phyloP scores from a whole-genome alignment of 2,329 filamentous ascomycete genomes.

The Colletotrichum somersetense region DNA sequence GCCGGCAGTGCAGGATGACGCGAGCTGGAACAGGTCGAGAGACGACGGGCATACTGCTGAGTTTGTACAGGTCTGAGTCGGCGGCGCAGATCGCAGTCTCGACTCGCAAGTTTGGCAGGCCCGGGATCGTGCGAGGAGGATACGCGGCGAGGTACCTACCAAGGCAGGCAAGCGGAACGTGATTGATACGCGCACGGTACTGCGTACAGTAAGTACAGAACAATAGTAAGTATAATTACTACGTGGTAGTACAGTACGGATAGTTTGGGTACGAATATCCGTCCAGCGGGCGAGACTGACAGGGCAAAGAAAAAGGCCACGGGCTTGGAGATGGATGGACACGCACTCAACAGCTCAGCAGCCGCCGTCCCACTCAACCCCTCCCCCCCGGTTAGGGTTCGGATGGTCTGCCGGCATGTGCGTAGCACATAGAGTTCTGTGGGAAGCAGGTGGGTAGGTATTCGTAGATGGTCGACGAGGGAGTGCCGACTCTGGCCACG shows the following conservation, averaged over 20 bases:
- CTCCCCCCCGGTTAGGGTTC: conserved; percentile 9
- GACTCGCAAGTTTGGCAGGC: not conserved
- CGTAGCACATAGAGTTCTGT: conserved; percentile 25
- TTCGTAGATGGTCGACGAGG: not conserved
- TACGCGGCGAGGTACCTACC: not conserved
- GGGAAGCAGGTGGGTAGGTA: not conserved
- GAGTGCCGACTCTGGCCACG: not conserved
- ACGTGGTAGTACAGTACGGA: not conserved
- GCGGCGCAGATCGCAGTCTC: conserved; percentile 4
- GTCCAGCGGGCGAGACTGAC: not conserved
- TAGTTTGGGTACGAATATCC: not conserved
- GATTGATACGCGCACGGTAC: not conserved
- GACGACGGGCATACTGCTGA: not conserved
- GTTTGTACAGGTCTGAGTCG: conserved; percentile 17
- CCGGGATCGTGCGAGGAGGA: not conserved
- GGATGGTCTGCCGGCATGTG: conserved; percentile 31
- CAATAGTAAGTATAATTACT: too few species aligned
- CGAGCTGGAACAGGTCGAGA: not conserved
- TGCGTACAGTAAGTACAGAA: not conserved
- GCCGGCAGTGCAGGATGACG: conserved; percentile 6
- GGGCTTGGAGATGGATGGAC: not conserved
- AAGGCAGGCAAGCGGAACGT: not conserved
- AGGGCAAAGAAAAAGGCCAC: not conserved
- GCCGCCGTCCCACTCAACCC: not conserved
- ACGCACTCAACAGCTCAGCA: conserved; percentile 9